These are phyloP conservation scores for Microascus cirrosus DNA, from an alignment of 2,329 filamentous ascomycete genomes.

Conservation along the genomic window DNA sequence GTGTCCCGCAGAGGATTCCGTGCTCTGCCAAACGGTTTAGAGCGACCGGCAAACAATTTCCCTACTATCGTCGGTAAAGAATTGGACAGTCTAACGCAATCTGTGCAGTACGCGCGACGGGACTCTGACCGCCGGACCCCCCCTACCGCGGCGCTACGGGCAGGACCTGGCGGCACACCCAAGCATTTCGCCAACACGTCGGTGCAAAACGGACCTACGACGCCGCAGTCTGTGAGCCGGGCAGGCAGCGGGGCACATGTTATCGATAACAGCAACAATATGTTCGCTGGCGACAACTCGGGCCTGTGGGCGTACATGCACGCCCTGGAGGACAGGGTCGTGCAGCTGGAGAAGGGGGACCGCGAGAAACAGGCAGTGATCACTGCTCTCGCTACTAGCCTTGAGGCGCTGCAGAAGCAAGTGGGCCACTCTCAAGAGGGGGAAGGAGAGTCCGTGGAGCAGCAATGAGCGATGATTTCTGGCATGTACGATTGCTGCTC, in stretches of 20 bases:
- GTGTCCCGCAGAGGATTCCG: not conserved
- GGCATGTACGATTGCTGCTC: not conserved
- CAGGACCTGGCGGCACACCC: conserved; percentile 13
- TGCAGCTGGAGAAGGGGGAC: conserved; percentile 29
- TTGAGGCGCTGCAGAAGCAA: conserved; percentile 20
- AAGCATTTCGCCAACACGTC: not conserved
- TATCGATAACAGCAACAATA: conserved; percentile 51
- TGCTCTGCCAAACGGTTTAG: conserved; percentile 26
- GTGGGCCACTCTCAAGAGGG: conserved; percentile 1
- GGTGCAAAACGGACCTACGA: not conserved
- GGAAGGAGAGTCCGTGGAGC: not conserved
- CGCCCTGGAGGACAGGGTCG: conserved; percentile 51
- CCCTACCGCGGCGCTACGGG: conserved; percentile 27
- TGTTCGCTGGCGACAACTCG: conserved; percentile 50
- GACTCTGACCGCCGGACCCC: conserved; percentile 44
- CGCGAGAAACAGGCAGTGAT: conserved; percentile 24
- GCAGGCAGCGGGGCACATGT: conserved; percentile 40
- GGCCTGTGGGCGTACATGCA: conserved; percentile 66
- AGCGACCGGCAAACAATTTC: conserved; percentile 25
- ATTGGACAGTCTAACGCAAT: conserved; percentile 54
- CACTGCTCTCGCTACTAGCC: conserved; percentile 19
- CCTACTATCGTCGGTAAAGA: not conserved
- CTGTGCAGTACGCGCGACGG: conserved; percentile 51
- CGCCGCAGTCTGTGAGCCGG: not conserved
- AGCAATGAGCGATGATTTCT: not conserved